Evolutionary conservation across 306 rosid genomes (phyloP), one percentile per base, ranked within the genome.

Genomic region (Alnus rubra): DNA sequence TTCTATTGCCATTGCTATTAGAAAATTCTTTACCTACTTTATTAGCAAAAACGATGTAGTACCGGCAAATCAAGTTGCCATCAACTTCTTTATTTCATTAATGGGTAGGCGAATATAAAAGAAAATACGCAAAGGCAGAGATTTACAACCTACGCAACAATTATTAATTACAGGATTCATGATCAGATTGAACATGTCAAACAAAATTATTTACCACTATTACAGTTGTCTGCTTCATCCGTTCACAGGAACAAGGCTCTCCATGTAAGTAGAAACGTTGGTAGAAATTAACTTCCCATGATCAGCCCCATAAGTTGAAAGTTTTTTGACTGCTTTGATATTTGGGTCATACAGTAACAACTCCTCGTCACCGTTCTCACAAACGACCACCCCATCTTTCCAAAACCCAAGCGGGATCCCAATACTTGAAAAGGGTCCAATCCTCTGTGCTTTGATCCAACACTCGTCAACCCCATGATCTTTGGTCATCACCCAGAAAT

Each of bases 231-330:
- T 16, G 28, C 1, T 33, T n/a, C 35, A 16, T 5, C 9, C 18
- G 54, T 74, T 45, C 12, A 74, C 63, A 11, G 49, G 42, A 74
- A 55, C 53, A 7, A 74, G 63, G 53, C 77, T 74, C 53, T 74
- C 77, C 23, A 56, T 5, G 49, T 55, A 44, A 16, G 77, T 44
- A n/a, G 47, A 56, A 55, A 58, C 33, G 14, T 14, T 11, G 51
- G 51, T 35, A 35, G 45, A n/a, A 9, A 42, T 42, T 6, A 9
- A 9, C 31, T 2, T 44, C 1, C 30, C 37, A 55, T 39, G 44
- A 39, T 5, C 28, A 33, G 56, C 64, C 47, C 59, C 59, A 53
- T 6, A 7, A 73, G 15, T 51, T 54, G 60, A 3, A 44, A 74
- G 30, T 52, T 14, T 56, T 69, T 55, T 42, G 1, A 35, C 28